Conservation (phyloP, 2,329 filamentous ascomycete species). For the Ceratocystis ficicola region DNA sequence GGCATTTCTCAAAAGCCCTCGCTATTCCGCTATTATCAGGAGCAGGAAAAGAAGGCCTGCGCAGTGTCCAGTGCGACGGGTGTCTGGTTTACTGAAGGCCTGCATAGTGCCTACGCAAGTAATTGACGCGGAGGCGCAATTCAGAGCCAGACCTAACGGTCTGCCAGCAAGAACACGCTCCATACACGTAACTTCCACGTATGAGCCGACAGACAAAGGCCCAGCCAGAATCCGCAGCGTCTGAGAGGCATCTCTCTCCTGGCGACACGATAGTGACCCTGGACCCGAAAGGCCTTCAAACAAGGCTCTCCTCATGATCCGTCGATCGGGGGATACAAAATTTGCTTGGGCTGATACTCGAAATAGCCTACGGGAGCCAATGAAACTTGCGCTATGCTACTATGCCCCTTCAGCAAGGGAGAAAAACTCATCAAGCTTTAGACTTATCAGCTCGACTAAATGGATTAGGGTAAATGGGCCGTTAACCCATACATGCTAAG, state of each 20-base stretch:
- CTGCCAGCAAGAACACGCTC: too few species aligned
- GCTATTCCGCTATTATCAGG: too few species aligned
- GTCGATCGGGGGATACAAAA: background rate
- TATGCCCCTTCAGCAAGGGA: background rate
- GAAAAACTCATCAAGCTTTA: background rate
- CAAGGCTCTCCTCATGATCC: too few species aligned
- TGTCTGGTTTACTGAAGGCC: background rate
- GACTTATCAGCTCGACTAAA: background rate
- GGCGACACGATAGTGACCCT: too few species aligned
- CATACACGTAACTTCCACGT: too few species aligned
- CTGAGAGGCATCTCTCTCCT: too few species aligned
- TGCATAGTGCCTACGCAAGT: background rate
- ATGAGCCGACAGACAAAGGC: too few species aligned
- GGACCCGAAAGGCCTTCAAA: too few species aligned
- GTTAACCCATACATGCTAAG: background rate
- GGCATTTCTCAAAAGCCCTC: too few species aligned
- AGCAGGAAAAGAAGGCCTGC: too few species aligned
- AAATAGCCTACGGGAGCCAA: background rate
- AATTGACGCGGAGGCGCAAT: background rate
- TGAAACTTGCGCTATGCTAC: constrained; percentile 1
- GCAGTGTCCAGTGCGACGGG: background rate
- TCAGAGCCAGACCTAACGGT: background rate
- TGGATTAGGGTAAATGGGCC: background rate
- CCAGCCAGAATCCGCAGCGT: too few species aligned
- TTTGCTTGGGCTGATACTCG: background rate